Base-by-base conservation (phyloP, 2,329 filamentous ascomycete species). In the Ascochyta fabae region DNA sequence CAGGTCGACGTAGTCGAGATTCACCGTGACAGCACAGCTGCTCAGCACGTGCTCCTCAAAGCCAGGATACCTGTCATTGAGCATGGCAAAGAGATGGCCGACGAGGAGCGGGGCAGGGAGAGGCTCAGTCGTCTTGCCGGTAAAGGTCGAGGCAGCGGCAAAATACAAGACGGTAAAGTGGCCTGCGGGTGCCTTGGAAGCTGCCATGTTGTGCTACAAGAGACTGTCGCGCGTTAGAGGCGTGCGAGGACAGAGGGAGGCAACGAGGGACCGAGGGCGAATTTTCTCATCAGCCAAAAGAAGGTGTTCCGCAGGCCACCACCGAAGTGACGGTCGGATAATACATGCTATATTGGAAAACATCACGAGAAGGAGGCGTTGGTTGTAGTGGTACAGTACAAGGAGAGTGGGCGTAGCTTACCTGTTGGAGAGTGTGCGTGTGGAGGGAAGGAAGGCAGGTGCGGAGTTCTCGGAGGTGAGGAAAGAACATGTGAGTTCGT, bases 161-260 rank as follows among this genome's bases (percentile, higher is more conserved):
- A 96, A 96, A 78, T 94, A 96, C 51, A 95, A 84, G 41, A 96
- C 79, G 53, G 84, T 89, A 78, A 95, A 96, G 62, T 90, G 84
- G n/a, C 84, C 87, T 39, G 78, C 61, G 1, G 86, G 84, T 10
- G 84, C 75, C 58, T 81, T 83, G 0, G 80, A 47, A 38, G 70
- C 56, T 29, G 74, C 67, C 78, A 80, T 80, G 39, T 23, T 59
- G 40, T 19, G 36, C 41, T 40, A 49, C 22, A 24, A 40, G 16
- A 33, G 54, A 26, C 57, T 63, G 48, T 16, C 6, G 22, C 22
- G 24, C 31, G 62, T 71, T 61, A 72, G 68, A 27, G 4, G 6
- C 12, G 41, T 12, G 27, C 40, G 26, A n/a, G 24, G 2, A 7
- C 7, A 22, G 43, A 29, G 33, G 22, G 4, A 9, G 10, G 16